Evolutionary conservation across 306 rosid species (phyloP).

Genomic region (Acacia crassicarpa): DNA sequence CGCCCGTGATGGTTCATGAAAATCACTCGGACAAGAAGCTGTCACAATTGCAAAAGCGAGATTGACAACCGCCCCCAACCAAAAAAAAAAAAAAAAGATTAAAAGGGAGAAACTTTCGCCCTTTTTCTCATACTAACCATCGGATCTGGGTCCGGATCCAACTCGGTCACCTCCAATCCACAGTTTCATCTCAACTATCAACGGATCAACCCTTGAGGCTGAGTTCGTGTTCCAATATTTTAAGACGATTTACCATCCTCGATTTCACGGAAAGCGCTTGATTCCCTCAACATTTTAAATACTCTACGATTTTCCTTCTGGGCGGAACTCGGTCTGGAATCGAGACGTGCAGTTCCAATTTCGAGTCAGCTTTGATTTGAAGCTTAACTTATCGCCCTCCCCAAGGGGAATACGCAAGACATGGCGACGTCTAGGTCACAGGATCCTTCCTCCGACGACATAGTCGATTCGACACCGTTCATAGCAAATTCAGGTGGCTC

Average conservation of each 20-base stretch:
- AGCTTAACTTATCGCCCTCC: neutral
- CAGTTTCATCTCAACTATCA: neutral
- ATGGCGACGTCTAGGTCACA: conserved; percentile 75
- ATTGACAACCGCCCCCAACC: no score
- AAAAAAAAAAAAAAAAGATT: no score
- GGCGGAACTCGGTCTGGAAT: conserved; percentile 30
- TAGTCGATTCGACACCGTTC: conserved; percentile 74
- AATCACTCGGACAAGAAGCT: neutral
- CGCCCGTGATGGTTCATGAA: neutral
- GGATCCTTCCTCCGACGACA: conserved; percentile 64
- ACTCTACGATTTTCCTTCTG: neutral
- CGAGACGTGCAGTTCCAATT: conserved; percentile 29
- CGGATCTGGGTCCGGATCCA: neutral
- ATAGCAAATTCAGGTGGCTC: conserved; percentile 53
- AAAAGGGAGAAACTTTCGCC: neutral
- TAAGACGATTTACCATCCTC: neutral
- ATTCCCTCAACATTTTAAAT: neutral
- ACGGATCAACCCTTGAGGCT: neutral
- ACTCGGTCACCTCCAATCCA: neutral
- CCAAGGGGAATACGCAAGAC: neutral
- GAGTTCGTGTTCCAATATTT: neutral
- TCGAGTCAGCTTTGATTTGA: conserved; percentile 19
- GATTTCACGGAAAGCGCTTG: neutral
- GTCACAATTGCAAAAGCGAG: neutral
- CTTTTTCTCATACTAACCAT: neutral